These are phyloP conservation scores for Tuber calosporum DNA, from an alignment of 495 filamentous ascomycete genomes.

Conservation along the genomic window DNA sequence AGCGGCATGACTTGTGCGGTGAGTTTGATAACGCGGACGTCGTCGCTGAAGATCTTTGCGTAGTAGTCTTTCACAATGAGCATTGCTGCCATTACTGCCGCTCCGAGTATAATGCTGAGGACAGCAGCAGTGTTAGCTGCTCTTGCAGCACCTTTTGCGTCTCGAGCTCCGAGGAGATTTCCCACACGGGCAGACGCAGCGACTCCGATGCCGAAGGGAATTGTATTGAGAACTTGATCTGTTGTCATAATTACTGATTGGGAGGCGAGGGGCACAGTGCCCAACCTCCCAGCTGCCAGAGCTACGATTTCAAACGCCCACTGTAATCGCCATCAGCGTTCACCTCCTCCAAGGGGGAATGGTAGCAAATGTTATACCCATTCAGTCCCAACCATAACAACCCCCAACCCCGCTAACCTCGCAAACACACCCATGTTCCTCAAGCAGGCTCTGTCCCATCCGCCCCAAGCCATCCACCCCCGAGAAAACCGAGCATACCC, in stretches of 20 bases:
- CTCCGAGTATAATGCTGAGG: conserved; percentile 63
- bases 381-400: conserved; percentile 87
- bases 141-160: conserved; percentile 60
- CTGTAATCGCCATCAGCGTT: conserved; percentile 13
- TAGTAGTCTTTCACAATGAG: conserved; percentile 70
- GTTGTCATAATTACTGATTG: conserved; percentile 94
- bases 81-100: conserved; percentile 61
- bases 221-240: conserved; percentile 85
- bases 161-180: conserved; percentile 68
- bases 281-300: conserved; percentile 72
- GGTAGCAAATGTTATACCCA: conserved; percentile 51
- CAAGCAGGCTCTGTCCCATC: conserved; percentile 60
- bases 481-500: conserved; percentile 65
- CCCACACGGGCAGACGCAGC: conserved; percentile 74
- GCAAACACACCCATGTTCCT: conserved; percentile 65
- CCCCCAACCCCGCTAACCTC: conserved; percentile 65
- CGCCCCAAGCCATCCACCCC: conserved; percentile 78
- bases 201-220: conserved; percentile 85
- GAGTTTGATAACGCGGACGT: conserved; percentile 62
- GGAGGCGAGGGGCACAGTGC: conserved; percentile 74
- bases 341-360: neutral
- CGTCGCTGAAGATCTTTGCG: conserved; percentile 77
- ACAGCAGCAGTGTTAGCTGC: conserved; percentile 72
- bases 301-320: conserved; percentile 98
- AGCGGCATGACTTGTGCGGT: conserved; percentile 76